Conservation (phyloP, 1,284 basidiomycete species). For the Rhodotorula sp. region DNA sequence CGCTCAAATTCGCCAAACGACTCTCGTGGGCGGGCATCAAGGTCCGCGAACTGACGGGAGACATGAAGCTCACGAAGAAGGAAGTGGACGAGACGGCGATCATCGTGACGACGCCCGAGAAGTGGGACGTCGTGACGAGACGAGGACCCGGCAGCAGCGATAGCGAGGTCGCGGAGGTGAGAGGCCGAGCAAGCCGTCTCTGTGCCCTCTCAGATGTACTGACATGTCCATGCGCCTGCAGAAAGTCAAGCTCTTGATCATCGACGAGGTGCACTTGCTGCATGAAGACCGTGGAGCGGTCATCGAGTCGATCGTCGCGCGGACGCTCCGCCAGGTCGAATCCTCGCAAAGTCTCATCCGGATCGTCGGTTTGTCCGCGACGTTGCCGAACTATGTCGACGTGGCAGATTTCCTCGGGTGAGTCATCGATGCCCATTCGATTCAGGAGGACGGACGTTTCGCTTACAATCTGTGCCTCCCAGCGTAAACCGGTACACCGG, state of each 20-base stretch:
- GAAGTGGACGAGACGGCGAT: slow-evolving; percentile 97
- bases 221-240: slow-evolving; percentile 47
- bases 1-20: slow-evolving; percentile 85
- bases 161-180: slow-evolving; percentile 78
- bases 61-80: slow-evolving; percentile 94
- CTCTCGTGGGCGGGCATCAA: slow-evolving; percentile 84
- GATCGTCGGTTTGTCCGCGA: slow-evolving; percentile 98
- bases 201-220: not conserved
- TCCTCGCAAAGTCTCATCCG: slow-evolving; percentile 95
- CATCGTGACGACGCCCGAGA: slow-evolving; percentile 98
- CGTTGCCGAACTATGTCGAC: slow-evolving; percentile 95
- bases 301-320: slow-evolving; percentile 96
- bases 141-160: slow-evolving; percentile 91
- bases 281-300: slow-evolving; percentile 98
- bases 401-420: slow-evolving; percentile 92
- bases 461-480: not conserved
- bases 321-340: slow-evolving; percentile 91
- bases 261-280: slow-evolving; percentile 96
- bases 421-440: slow-evolving; percentile 30
- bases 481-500: slow-evolving; percentile 87
- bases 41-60: slow-evolving; percentile 93
- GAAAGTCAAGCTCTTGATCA: slow-evolving; percentile 93
- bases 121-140: slow-evolving; percentile 99
- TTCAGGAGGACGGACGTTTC: too few relatives aligned
- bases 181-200: slow-evolving; percentile 39